Evolutionary conservation across 352 stramenopile genomes (phyloP), one percentile per base, ranked within the genome.

Genomic region (Aphanomyces stellatus): DNA sequence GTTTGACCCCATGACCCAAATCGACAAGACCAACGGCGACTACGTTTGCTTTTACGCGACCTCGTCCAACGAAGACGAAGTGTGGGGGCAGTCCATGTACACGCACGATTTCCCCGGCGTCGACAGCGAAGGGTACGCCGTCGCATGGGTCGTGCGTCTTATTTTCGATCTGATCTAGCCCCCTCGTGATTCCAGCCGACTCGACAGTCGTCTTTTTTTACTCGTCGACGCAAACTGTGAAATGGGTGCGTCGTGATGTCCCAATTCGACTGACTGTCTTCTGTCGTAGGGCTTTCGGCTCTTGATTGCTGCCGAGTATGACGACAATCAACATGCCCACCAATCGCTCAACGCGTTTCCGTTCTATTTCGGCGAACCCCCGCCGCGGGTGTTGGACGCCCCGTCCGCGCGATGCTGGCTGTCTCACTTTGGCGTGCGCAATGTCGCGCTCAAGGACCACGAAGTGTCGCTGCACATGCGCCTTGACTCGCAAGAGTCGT

Each of bases 1-100:
- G 1, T 91, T 93, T 70, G 82, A 93, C 66, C 77, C 82, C 13
- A 55, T 91, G 28, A 88, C 76, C 33, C 80, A 91, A 31, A 78
- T 91, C 41, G 80, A 90, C 34, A 69, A 77, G 7, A 73, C 76
- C 0, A 79, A 74, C 1, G 82, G 81, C n/a, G 55, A 64, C 27
- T 48, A 28, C 35, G 22, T 64, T 3, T 35, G 22, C 35, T 48
- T 64, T 15, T 51, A 22, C 22, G 49, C 30, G 49, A n/a, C n/a
- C n/a, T 57, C 49, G 1, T 17, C 13, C 19, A 30, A 57, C 49
- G 49, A 57, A 57, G 27, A 22, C 25, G 25, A 57, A 57, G 49
- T 57, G 30, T 57, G 37, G 25, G 34, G 55, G 19, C 5, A n/a
- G n/a, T 19, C 55, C 3, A 64, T 24, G 15, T 64, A 64, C 55